A percentile compares a stretch with the other conserved stretches of the same genome.
Conservation (phyloP, 2,329 filamentous ascomycete genomes). For the Xylaria digitata region DNA sequence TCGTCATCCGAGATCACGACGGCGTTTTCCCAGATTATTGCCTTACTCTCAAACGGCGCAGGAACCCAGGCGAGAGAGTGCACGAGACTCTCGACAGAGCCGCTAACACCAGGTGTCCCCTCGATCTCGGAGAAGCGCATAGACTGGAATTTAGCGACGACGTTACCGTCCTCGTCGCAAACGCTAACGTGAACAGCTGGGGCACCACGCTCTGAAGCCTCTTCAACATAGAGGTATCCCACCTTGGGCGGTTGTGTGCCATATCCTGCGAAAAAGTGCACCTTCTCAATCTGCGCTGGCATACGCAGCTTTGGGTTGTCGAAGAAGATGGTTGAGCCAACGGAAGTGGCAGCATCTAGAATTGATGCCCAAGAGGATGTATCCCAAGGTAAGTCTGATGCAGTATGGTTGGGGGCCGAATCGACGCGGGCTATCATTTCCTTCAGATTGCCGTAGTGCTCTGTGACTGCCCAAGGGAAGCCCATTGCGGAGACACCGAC, state of each 20-base stretch:
- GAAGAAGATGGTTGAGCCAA: constrained; percentile 56
- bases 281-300: constrained; percentile 32
- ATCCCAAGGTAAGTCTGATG: constrained; percentile 13
- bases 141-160: constrained; percentile 48
- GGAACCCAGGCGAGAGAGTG: constrained; percentile 55
- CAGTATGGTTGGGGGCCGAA: constrained; percentile 42
- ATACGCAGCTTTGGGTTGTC: constrained; percentile 54
- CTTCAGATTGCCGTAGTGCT: constrained; percentile 53
- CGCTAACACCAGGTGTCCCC: constrained; percentile 40
- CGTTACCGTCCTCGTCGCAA: constrained; percentile 41
- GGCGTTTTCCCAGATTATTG: constrained; percentile 41
- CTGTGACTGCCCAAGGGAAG: constrained; percentile 56
- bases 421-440: constrained; percentile 58
- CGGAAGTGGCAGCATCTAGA: constrained; percentile 56
- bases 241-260: constrained; percentile 49
- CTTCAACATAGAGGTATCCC: constrained; percentile 51
- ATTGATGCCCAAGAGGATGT: constrained; percentile 48
- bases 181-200: constrained; percentile 45
- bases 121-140: constrained; percentile 57
- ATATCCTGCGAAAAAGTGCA: constrained; percentile 23
- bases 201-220: constrained; percentile 25
- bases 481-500: constrained; percentile 56
- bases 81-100: constrained; percentile 48
- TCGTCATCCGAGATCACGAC: constrained; percentile 46
- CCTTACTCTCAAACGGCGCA: constrained; percentile 48